Percentiles rank a stretch among this genome's conserved stretches.
phyloP scores from a whole-genome alignment of 805 yeast genomes.

The Myxozyma nipponensis region DNA sequence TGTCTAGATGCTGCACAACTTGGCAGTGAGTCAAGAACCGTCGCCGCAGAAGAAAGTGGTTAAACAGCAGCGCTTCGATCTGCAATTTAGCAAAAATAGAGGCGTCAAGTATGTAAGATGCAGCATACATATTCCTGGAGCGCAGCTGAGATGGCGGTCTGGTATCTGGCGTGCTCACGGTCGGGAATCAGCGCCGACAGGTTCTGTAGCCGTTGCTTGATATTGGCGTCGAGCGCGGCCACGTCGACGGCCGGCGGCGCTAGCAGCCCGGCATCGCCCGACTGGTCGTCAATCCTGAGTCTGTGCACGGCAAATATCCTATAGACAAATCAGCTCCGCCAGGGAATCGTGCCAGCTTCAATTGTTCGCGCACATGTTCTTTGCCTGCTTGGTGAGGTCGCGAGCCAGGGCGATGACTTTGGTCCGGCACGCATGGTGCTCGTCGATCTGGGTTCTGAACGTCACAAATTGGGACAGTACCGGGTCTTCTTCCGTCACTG shows the following conservation, averaged over 20 bases:
- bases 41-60: conserved; percentile 22
- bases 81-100: too few relatives aligned
- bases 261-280: too few relatives aligned
- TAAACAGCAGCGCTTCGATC: conserved; percentile 33
- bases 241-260: too few relatives aligned
- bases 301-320: neutral
- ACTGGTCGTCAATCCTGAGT: neutral
- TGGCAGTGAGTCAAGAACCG: conserved; percentile 20
- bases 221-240: too few relatives aligned
- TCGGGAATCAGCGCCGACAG: too few relatives aligned
- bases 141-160: too few relatives aligned
- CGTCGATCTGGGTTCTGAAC: neutral
- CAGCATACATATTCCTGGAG: too few relatives aligned
- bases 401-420: neutral
- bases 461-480: neutral
- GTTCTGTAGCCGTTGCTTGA: too few relatives aligned
- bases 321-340: too few relatives aligned
- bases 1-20: conserved; percentile 8
- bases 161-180: too few relatives aligned
- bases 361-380: neutral
- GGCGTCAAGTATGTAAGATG: too few relatives aligned
- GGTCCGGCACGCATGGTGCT: neutral
- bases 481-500: neutral
- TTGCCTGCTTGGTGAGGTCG: neutral
- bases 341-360: too few relatives aligned